Percentiles rank a stretch among this genome's conserved stretches.
Evolutionary conservation across 2,329 filamentous ascomycete genomes (phyloP).

Genomic region (Colletotrichum tropicicola): DNA sequence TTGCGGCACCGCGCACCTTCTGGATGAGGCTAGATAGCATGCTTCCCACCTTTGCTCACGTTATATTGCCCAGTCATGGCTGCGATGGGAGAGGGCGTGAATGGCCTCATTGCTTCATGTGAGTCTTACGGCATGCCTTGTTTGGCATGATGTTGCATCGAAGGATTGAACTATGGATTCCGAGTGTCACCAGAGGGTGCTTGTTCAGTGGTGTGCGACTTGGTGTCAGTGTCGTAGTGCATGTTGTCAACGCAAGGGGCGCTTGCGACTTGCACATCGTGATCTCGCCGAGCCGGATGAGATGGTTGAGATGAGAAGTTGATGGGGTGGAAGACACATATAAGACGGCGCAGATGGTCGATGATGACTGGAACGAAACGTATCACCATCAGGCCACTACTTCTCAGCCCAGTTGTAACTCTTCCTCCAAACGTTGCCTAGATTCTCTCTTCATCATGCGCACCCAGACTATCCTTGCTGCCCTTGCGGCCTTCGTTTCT

Average conservation of each 20-base stretch:
- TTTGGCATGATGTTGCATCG: not conserved
- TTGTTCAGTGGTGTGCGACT: not conserved
- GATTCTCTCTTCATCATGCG: conserved; percentile 7
- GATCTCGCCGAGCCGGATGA: not conserved
- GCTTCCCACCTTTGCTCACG: not conserved
- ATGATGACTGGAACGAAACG: too few relatives aligned
- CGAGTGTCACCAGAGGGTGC: not conserved
- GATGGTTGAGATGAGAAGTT: not conserved
- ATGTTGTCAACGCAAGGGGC: not conserved
- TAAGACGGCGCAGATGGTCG: not conserved
- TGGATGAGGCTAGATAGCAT: conserved; percentile 1
- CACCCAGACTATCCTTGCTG: conserved; percentile 1
- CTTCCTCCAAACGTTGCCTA: not conserved
- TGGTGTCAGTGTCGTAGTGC: not conserved
- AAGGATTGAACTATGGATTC: conserved; percentile 11
- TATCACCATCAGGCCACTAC: not conserved
- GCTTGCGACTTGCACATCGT: not conserved
- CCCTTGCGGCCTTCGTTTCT: conserved; percentile 13
- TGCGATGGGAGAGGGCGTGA: not conserved
- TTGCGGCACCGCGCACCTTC: conserved; percentile 7
- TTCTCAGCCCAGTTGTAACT: not conserved
- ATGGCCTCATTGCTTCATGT: not conserved
- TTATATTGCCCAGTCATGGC: not conserved
- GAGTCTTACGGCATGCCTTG: not conserved
- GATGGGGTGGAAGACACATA: not conserved